Conservation (phyloP, 1,139 yeast species). For the Groenewaldozyma auringiensis region DNA sequence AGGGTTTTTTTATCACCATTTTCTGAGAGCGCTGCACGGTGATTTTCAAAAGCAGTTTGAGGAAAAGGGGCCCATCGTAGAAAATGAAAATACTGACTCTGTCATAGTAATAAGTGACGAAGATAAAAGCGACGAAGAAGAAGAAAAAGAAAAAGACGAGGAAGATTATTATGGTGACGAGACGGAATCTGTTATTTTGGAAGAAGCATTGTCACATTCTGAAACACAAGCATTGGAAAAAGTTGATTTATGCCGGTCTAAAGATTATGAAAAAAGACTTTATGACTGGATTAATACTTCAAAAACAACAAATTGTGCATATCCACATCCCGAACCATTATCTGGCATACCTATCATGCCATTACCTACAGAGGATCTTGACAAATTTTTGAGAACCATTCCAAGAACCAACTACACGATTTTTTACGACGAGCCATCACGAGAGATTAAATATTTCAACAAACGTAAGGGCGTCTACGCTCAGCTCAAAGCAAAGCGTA, state of each 20-base stretch:
- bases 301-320: not conserved
- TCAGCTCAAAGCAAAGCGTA: not conserved
- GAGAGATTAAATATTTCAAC: not conserved
- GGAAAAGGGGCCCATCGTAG: not conserved
- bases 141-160: not conserved
- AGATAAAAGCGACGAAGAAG: not conserved
- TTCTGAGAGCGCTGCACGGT: not conserved
- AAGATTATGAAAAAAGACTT: not conserved
- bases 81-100: not conserved
- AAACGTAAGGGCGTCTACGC: not conserved
- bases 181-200: not conserved
- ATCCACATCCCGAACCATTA: not conserved
- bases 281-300: not conserved
- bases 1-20: not conserved
- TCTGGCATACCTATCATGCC: not conserved
- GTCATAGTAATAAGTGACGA: not conserved
- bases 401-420: not conserved
- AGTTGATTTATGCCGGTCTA: not conserved
- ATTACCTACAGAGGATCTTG: not conserved
- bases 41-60: not conserved
- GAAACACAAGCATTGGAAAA: not conserved
- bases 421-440: not conserved
- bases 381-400: not conserved
- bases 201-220: not conserved
- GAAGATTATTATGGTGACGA: not conserved